phyloP scores from a whole-genome alignment of 2,329 filamentous ascomycete species.

The Ambrosiella xylebori region DNA sequence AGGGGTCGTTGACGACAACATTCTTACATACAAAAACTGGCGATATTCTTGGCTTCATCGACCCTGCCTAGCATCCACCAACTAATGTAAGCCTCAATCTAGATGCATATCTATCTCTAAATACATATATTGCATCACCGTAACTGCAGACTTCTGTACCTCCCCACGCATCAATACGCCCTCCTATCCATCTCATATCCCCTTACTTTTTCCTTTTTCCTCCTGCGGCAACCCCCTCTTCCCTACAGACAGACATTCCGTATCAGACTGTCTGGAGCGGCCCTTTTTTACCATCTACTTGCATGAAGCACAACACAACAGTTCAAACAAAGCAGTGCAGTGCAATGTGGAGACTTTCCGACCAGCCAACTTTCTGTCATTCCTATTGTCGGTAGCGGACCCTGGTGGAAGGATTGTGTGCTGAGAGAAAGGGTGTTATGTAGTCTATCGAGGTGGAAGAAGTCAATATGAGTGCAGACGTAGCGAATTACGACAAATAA shows the following conservation, averaged over 20 bases:
- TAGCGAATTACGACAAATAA: not conserved
- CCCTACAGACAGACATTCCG: not conserved
- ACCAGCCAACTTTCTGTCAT: not conserved
- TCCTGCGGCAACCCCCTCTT: not conserved
- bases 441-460: not conserved
- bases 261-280: too few relatives aligned
- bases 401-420: not conserved
- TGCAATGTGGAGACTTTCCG: not conserved
- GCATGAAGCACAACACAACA: slow-evolving; percentile 1
- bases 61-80: too few relatives aligned
- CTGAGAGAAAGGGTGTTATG: not conserved
- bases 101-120: too few relatives aligned
- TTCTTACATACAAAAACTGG: not conserved
- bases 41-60: not conserved
- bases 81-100: too few relatives aligned
- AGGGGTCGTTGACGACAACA: not conserved
- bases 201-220: not conserved
- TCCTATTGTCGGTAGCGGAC: not conserved
- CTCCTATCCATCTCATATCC: not conserved
- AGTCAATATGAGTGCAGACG: not conserved
- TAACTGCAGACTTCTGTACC: not conserved
- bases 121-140: too few relatives aligned
- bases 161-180: not conserved
- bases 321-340: not conserved
- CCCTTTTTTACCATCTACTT: too few relatives aligned